Evolutionary conservation across 495 filamentous ascomycete species (phyloP).

Genomic region (Halenospora varia): DNA sequence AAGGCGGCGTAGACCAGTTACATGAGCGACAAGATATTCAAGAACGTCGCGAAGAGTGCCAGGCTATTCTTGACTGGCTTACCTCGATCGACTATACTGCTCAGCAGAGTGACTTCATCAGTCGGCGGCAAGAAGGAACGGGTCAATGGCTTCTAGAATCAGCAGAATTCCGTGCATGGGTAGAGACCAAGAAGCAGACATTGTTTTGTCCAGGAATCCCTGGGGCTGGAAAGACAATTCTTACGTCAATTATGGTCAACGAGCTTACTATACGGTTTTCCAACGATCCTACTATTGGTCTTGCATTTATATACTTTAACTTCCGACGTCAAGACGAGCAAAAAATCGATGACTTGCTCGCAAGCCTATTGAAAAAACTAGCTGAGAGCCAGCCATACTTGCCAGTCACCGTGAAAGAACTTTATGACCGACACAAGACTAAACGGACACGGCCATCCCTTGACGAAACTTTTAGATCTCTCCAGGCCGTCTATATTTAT

Average conservation of each 20-base stretch:
- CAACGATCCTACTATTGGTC: constrained; percentile 23
- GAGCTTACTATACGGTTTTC: constrained; percentile 23
- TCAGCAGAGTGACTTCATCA: constrained; percentile 33
- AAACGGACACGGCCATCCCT: constrained; percentile 27
- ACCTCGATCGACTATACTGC: constrained; percentile 23
- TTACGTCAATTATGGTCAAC: constrained; percentile 30
- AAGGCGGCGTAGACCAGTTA: background rate
- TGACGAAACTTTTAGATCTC: constrained; percentile 27
- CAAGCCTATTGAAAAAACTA: constrained; percentile 36
- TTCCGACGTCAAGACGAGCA: constrained; percentile 34
- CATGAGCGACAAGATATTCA: background rate
- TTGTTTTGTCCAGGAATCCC: constrained; percentile 17
- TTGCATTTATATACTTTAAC: constrained; percentile 42
- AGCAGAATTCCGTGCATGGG: constrained; percentile 33
- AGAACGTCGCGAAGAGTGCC: background rate
- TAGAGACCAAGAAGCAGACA: constrained; percentile 22
- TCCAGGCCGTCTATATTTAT: constrained; percentile 31
- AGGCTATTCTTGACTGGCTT: constrained; percentile 27
- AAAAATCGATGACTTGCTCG: constrained; percentile 27
- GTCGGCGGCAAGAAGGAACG: constrained; percentile 31
- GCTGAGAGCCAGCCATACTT: constrained; percentile 21
- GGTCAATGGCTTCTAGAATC: constrained; percentile 38
- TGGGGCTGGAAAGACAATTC: constrained; percentile 30
- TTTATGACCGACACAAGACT: constrained; percentile 23
- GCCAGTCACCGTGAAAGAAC: constrained; percentile 20